Percentiles rank a stretch among this genome's conserved stretches.
Evolutionary conservation across 2,329 filamentous ascomycete species (phyloP).

Genomic region (Pseudogymnoascus sp.): DNA sequence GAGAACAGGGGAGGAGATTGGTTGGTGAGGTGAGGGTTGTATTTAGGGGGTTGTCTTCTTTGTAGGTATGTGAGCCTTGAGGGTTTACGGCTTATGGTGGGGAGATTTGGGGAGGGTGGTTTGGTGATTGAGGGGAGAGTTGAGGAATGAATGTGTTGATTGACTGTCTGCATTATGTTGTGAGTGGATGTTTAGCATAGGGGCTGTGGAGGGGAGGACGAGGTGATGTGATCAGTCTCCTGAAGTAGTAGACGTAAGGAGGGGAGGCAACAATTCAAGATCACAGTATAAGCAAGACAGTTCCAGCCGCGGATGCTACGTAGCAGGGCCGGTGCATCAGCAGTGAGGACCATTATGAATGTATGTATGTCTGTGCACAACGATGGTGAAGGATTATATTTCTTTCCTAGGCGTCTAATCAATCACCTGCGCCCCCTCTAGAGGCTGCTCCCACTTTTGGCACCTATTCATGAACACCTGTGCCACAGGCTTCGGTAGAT

Average conservation of each 20-base stretch:
- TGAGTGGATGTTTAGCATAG: no score
- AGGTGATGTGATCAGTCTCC: not conserved
- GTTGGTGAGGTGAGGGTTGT: not conserved
- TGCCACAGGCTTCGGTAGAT: constrained; percentile 12
- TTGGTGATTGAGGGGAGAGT: not conserved
- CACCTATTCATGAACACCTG: constrained; percentile 12
- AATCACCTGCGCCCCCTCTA: not conserved
- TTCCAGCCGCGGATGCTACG: not conserved
- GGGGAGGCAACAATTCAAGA: not conserved
- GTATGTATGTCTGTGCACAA: not conserved
- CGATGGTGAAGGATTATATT: not conserved
- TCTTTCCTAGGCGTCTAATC: not conserved
- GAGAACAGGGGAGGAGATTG: not conserved
- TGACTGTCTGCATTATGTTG: not conserved
- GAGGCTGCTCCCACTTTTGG: constrained; percentile 13
- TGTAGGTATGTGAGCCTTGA: not conserved
- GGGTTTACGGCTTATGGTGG: not conserved
- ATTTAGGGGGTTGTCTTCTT: not conserved
- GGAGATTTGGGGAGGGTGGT: not conserved
- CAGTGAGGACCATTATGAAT: not conserved
- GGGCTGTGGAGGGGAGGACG: not conserved
- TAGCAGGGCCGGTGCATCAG: not conserved
- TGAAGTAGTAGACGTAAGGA: not conserved
- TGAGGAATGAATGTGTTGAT: not conserved
- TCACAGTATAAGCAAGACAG: not conserved